Base-by-base conservation (phyloP, 176 grass and related monocot species). In the Lolium perenne region DNA sequence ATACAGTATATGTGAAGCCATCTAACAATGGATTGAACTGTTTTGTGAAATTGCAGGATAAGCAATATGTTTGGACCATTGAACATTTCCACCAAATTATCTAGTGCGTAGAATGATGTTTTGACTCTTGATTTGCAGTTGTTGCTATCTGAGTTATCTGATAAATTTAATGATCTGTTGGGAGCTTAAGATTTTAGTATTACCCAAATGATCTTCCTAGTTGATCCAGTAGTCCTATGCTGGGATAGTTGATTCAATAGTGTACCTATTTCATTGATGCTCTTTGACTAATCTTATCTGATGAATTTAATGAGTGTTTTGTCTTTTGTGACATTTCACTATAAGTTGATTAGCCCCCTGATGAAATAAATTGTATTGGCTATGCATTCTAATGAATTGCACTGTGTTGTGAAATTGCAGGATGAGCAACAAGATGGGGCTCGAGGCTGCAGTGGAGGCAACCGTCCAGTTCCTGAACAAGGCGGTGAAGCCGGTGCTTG, bases 401-500 rank as follows among this genome's bases (percentile, higher is more conserved):
- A 46, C 45, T 46, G 6, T 46, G 45, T 8, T 46, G 45, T 46
- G 22, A 17, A 79, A 38, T 48, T 78, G 13, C 62, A 92, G 90
- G 71, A 5, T 86, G 41, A 86, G 83, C 8, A 89, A 92, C 67
- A 83, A 82, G 54, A 82, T 83, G 83, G 79, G 26, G 38, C 47
- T 89, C 7, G 87, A 89, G 38, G 87, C 78, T 41, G 87, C 90
- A 78, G 90, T 92, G 63, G 90, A 92, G 57, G 72, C 72, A 1
- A 73, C 90, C 6, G 87, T 47, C 0, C 50, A 64, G 5, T 92
- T 92, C 87, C 51, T 92, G 74, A 89, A 92, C 84, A 92, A 89
- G 71, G 71, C 90, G 9, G 83, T 82, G 10, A 92, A 92, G 78
- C 90, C 87, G 10, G 87, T 92, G 46, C 78, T 92, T 63, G 75